Conservation (phyloP, 306 rosid genomes). For the Glycyrrhiza uralensis region DNA sequence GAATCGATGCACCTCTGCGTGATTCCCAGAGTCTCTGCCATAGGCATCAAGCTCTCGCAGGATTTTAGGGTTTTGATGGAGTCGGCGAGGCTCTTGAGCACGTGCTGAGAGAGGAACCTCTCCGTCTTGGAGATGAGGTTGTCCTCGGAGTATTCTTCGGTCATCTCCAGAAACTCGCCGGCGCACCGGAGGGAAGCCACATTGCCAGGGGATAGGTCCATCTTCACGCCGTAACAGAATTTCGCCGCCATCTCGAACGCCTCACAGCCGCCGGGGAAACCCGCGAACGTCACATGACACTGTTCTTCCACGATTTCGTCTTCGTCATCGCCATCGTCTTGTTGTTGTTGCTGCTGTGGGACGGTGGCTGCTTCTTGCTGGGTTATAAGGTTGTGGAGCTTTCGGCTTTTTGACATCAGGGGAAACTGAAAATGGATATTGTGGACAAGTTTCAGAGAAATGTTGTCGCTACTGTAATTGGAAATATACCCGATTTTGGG, state of each 20-base stretch:
- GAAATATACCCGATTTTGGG: conserved; percentile 7
- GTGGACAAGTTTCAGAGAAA: neutral
- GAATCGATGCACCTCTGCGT: conserved; percentile 68
- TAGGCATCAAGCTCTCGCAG: conserved; percentile 64
- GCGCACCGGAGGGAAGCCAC: conserved; percentile 94
- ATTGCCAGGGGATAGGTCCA: conserved; percentile 67
- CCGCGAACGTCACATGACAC: conserved; percentile 55
- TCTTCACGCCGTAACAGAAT: conserved; percentile 91
- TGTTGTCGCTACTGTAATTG: conserved; percentile 4
- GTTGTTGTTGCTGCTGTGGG: conserved; percentile 6
- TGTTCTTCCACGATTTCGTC: conserved; percentile 75
- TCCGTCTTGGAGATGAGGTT: conserved; percentile 87
- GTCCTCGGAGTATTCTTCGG: conserved; percentile 81
- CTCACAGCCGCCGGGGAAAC: conserved; percentile 86
- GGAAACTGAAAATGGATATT: conserved; percentile 67
- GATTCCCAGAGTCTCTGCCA: conserved; percentile 60
- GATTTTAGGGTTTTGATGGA: conserved; percentile 72
- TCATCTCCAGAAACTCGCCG: conserved; percentile 90
- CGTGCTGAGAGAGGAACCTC: conserved; percentile 59
- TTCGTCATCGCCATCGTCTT: conserved; percentile 43
- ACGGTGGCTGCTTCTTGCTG: conserved; percentile 60
- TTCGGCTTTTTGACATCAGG: conserved; percentile 79
- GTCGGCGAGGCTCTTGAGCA: conserved; percentile 69
- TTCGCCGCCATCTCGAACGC: conserved; percentile 88
- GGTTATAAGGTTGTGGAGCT: conserved; percentile 60